Evolutionary conservation across 345 rosid species (phyloP), one percentile per base, ranked within the genome.

Genomic region (Excoecaria cochinchinensis): DNA sequence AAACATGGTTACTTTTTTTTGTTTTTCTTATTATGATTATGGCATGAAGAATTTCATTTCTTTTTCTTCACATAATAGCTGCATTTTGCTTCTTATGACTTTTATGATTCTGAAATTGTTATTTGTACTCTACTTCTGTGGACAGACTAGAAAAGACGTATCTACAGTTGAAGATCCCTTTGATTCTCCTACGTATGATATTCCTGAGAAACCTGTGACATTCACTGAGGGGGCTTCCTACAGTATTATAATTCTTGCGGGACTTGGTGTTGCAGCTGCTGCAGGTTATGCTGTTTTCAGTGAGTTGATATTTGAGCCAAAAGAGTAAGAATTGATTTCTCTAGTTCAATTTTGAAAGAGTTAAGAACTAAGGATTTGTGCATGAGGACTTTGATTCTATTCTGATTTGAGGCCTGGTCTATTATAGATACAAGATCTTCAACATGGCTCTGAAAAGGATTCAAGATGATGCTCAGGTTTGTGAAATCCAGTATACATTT

Each of bases 151-250:
- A 76, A 93, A 93, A 75, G 97, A 93, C 6, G 79, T 95, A 71
- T 84, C 97, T n/a, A 95, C 91, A 38, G 87, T 89, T 53, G 99
- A 95, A 73, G 98, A 95, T 87, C 98, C 99, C 75, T 95, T 95
- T 84, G 94, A 95, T 85, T 83, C 97, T 81, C 97, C 95, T 13
- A 93, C 99, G 7, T 93, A 90, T 81, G 85, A 93, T 77, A 95
- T 95, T 78, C 99, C 99, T 8, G 94, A 91, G 78, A 93, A 93
- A 78, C 99, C 97, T 0, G 97, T 93, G 78, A 88, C 98, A 12
- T 93, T 95, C 84, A 83, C 91, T 0, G 98, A 95, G 86, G 99
- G 98, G 38, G 97, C 98, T 79, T 90, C 98, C 74, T 93, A 95
- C 86, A 86, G 91, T 85, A 59, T 95, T 73, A 79, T 95, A 77